A percentile compares a stretch with the other conserved stretches of the same genome.
Conservation (phyloP, 73 alveolate genomes). For the Stentor coeruleus region DNA sequence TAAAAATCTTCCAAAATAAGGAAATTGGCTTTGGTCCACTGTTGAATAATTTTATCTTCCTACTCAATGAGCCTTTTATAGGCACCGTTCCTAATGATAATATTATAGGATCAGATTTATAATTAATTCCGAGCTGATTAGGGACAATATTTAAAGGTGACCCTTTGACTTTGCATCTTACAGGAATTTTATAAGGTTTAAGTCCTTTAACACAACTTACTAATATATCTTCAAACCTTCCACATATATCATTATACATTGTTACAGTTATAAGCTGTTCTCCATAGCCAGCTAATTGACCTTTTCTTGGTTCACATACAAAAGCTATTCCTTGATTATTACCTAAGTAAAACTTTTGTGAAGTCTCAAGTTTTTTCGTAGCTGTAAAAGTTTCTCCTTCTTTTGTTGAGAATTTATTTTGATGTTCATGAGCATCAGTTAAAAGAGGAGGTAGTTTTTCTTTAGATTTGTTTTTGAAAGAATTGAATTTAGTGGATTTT, state of each 20-base stretch:
- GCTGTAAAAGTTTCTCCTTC: slow-evolving; percentile 70
- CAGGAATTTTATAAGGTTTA: slow-evolving; percentile 48
- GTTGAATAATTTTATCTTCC: slow-evolving; percentile 51
- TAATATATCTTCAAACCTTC: slow-evolving; percentile 57
- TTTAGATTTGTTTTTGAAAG: background rate
- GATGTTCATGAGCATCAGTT: slow-evolving; percentile 23
- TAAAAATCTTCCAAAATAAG: slow-evolving; percentile 58
- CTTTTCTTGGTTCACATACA: slow-evolving; percentile 56
- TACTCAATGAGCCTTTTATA: slow-evolving; percentile 39
- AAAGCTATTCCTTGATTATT: slow-evolving; percentile 68
- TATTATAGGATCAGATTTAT: slow-evolving; percentile 59
- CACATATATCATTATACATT: slow-evolving; percentile 63
- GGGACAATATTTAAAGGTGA: slow-evolving; percentile 56
- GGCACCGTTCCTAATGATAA: slow-evolving; percentile 57
- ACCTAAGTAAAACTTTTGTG: slow-evolving; percentile 53
- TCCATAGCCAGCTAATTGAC: slow-evolving; percentile 54
- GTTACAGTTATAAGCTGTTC: slow-evolving; percentile 63
- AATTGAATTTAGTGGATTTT: background rate
- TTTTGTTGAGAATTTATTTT: slow-evolving; percentile 50
- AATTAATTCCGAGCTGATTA: slow-evolving; percentile 60
- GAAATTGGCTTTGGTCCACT: slow-evolving; percentile 55
- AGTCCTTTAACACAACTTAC: slow-evolving; percentile 53
- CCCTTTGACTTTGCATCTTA: slow-evolving; percentile 50
- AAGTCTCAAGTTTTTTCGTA: slow-evolving; percentile 58
- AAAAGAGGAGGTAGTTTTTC: slow-evolving; percentile 27